Evolutionary conservation across 108 stramenopile species (phyloP).

Genomic region (Cyclotella baltica): DNA sequence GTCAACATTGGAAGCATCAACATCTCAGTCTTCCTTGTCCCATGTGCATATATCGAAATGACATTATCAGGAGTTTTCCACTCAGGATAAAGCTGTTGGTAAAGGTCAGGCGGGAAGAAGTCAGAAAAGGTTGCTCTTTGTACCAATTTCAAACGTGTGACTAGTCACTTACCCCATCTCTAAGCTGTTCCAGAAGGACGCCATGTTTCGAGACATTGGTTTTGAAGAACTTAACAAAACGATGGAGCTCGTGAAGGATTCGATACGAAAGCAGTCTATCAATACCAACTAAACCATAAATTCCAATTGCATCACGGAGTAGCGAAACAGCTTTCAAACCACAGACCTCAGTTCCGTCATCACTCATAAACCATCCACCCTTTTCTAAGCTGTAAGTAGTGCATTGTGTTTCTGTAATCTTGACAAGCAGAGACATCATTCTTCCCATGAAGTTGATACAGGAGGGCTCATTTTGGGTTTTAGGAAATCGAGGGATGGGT

Average conservation of each 20-base stretch:
- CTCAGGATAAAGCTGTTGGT: constrained; percentile 45
- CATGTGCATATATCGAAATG: constrained; percentile 48
- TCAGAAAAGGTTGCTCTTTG: neutral
- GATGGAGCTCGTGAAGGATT: constrained; percentile 55
- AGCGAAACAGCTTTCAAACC: constrained; percentile 45
- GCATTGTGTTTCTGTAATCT: constrained; percentile 51
- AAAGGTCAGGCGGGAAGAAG: neutral
- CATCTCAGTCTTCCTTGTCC: constrained; percentile 60
- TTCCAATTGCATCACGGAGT: constrained; percentile 55
- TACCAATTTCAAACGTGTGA: neutral
- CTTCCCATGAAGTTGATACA: constrained; percentile 68
- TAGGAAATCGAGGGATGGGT: constrained; percentile 60
- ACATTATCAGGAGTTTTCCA: constrained; percentile 46
- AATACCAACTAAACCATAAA: constrained; percentile 61
- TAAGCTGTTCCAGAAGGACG: constrained; percentile 45
- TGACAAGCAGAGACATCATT: constrained; percentile 50
- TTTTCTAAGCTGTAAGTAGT: constrained; percentile 61
- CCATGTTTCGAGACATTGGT: constrained; percentile 41
- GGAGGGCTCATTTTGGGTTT: constrained; percentile 42
- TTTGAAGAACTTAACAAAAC: constrained; percentile 55
- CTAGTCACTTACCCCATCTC: constrained; percentile 41
- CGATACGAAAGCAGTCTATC: constrained; percentile 66
- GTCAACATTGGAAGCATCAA: constrained; percentile 64
- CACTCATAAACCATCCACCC: constrained; percentile 56
- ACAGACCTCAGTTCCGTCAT: constrained; percentile 52